phyloP scores from a whole-genome alignment of 202 grass and related monocot genomes.

The Musa balbisiana region DNA sequence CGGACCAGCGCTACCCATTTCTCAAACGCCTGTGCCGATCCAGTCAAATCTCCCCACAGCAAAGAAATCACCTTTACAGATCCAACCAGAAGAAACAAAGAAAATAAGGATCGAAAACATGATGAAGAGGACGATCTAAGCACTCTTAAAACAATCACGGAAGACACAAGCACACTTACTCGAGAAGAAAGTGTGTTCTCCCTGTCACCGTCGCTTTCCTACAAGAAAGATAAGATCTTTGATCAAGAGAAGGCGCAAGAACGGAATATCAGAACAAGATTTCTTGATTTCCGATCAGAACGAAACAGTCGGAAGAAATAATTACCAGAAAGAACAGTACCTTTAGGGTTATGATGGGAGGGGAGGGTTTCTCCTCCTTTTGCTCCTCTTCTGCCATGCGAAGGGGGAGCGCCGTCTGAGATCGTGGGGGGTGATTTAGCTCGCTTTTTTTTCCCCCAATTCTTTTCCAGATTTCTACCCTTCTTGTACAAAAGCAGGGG shows the following conservation, averaged over 20 bases:
- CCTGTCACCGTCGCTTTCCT: conserved; percentile 45
- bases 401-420: neutral
- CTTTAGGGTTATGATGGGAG: conserved; percentile 25
- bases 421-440: neutral
- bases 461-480: neutral
- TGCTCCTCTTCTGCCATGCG: conserved; percentile 21
- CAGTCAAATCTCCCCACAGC: conserved; percentile 52
- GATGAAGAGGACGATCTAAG: conserved; percentile 1
- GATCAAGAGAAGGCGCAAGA: neutral
- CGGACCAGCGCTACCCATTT: conserved; percentile 84
- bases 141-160: neutral
- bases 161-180: conserved; percentile 34
- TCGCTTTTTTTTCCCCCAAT: neutral
- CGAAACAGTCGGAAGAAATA: neutral
- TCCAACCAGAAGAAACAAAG: conserved; percentile 20
- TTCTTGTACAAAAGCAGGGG: neutral
- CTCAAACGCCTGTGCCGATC: conserved; percentile 56
- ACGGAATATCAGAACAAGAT: neutral
- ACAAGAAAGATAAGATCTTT: conserved; percentile 14
- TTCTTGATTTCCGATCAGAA: neutral
- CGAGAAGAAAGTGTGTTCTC: conserved; percentile 55
- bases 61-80: conserved; percentile 62
- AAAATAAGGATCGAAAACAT: neutral
- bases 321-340: conserved; percentile 18
- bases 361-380: conserved; percentile 20